Conservation (phyloP, 768 basidiomycete genomes). For the Pulveroboletus sp. region DNA sequence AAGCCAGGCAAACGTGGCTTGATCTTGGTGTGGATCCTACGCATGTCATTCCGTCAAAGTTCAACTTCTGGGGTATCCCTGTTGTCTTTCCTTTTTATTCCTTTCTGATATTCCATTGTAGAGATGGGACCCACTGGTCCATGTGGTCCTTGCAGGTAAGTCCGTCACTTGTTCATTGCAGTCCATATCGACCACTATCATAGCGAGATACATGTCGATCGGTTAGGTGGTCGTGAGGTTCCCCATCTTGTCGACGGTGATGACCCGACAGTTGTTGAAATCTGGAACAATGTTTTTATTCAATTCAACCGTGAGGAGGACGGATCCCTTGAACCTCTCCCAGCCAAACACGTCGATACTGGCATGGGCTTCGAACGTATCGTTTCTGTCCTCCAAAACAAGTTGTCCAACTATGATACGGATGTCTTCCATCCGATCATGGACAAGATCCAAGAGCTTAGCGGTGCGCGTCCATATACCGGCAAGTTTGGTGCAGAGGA, state of each 20-base stretch:
- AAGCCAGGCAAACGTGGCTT: constrained; percentile 86
- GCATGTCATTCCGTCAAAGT: constrained; percentile 91
- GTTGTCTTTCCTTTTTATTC: not conserved
- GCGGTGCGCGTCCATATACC: constrained; percentile 81
- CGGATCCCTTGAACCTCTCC: constrained; percentile 74
- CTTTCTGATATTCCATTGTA: constrained; percentile 31
- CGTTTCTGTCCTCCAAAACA: constrained; percentile 90
- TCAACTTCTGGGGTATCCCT: constrained; percentile 95
- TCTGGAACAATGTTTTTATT: constrained; percentile 99
- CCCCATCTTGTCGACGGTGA: constrained; percentile 92
- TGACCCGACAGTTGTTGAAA: constrained; percentile 95
- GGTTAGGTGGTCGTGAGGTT: constrained; percentile 96
- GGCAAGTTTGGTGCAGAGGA: constrained; percentile 97
- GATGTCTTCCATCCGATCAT: constrained; percentile 94
- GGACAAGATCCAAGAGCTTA: constrained; percentile 79
- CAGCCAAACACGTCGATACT: constrained; percentile 95
- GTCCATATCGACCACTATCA: constrained; percentile 2
- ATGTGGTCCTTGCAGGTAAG: constrained; percentile 91
- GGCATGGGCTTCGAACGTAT: constrained; percentile 99
- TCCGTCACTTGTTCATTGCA: not conserved
- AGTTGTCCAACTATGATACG: constrained; percentile 95
- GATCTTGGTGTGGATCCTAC: constrained; percentile 85
- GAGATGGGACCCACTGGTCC: constrained; percentile 99
- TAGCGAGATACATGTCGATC: constrained; percentile 96
- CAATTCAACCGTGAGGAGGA: constrained; percentile 96